phyloP scores from a whole-genome alignment of 108 stramenopile genomes.

The Mediolabrus comicus region DNA sequence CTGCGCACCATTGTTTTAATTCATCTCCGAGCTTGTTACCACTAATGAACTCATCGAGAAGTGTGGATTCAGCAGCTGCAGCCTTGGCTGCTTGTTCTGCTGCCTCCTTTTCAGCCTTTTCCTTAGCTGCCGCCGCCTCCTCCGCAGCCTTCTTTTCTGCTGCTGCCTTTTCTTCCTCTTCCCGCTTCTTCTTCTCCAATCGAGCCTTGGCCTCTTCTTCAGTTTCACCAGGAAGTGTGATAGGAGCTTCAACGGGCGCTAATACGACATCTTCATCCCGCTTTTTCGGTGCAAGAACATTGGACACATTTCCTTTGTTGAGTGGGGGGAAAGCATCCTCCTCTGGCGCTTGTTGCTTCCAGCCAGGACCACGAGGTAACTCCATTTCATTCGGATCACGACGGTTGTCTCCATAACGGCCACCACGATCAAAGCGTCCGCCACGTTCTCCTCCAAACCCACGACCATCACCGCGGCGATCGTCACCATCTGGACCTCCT shows the following conservation, averaged over 20 bases:
- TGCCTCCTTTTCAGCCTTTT: conserved; percentile 18
- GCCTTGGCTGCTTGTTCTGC: conserved; percentile 36
- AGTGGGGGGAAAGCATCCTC: conserved; percentile 28
- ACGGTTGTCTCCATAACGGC: conserved; percentile 24
- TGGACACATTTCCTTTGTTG: conserved; percentile 16
- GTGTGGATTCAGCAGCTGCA: conserved; percentile 32
- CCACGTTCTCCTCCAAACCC: conserved; percentile 33
- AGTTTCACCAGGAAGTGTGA: conserved; percentile 44
- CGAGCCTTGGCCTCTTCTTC: conserved; percentile 52
- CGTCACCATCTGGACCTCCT: conserved; percentile 30
- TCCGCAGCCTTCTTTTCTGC: conserved; percentile 42
- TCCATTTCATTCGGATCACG: conserved; percentile 25
- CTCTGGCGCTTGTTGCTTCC: conserved; percentile 9
- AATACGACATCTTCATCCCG: conserved; percentile 27
- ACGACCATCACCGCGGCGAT: conserved; percentile 35
- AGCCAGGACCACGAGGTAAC: conserved; percentile 41
- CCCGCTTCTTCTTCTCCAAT: conserved; percentile 48
- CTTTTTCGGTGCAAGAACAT: conserved; percentile 41
- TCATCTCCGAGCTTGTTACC: conserved; percentile 74
- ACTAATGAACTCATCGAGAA: conserved; percentile 63
- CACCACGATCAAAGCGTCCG: conserved; percentile 40
- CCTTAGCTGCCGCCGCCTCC: conserved; percentile 36
- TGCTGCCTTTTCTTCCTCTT: conserved; percentile 41
- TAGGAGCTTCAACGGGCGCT: conserved; percentile 51
- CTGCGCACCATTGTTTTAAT: conserved; percentile 63